A percentile compares a stretch with the other conserved stretches of the same genome.
Conservation (phyloP, 495 filamentous ascomycete genomes). For the Cladorrhinum samala region DNA sequence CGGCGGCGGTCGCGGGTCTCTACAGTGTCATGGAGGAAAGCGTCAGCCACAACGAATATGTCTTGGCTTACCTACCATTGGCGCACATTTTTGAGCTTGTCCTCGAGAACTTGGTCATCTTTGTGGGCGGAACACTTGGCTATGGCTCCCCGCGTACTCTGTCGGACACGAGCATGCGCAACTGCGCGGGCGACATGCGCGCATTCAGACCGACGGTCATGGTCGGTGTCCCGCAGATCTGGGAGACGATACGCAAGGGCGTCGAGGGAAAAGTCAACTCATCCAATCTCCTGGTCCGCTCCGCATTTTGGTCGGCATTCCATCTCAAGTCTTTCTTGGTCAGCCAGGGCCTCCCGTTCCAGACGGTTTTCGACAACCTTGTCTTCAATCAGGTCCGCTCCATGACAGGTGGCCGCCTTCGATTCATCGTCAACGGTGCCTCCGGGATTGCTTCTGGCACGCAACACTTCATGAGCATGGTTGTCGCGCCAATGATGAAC, state of each 20-base stretch:
- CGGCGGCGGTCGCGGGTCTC: slow-evolving; percentile 54
- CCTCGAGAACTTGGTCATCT: slow-evolving; percentile 69
- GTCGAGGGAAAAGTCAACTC: slow-evolving; percentile 59
- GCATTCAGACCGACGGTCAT: slow-evolving; percentile 73
- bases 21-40: slow-evolving; percentile 36
- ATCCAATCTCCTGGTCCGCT: slow-evolving; percentile 21
- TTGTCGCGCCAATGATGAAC: slow-evolving; percentile 67
- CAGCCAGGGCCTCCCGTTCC: slow-evolving; percentile 56
- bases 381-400: slow-evolving; percentile 69
- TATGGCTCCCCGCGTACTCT: slow-evolving; percentile 81
- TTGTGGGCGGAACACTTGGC: slow-evolving; percentile 68
- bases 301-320: slow-evolving; percentile 42
- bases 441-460: slow-evolving; percentile 73
- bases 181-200: slow-evolving; percentile 63
- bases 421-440: slow-evolving; percentile 74
- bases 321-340: slow-evolving; percentile 52
- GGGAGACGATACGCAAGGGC: slow-evolving; percentile 74
- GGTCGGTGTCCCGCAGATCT: slow-evolving; percentile 77
- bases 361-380: slow-evolving; percentile 68
- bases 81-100: slow-evolving; percentile 86
- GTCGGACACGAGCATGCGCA: slow-evolving; percentile 53
- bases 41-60: slow-evolving; percentile 51
- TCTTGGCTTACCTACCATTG: slow-evolving; percentile 79
- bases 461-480: slow-evolving; percentile 71
- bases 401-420: slow-evolving; percentile 65